Evolutionary conservation across 306 rosid genomes (phyloP), one percentile per base, ranked within the genome.

Genomic region (Acacia acuminata): DNA sequence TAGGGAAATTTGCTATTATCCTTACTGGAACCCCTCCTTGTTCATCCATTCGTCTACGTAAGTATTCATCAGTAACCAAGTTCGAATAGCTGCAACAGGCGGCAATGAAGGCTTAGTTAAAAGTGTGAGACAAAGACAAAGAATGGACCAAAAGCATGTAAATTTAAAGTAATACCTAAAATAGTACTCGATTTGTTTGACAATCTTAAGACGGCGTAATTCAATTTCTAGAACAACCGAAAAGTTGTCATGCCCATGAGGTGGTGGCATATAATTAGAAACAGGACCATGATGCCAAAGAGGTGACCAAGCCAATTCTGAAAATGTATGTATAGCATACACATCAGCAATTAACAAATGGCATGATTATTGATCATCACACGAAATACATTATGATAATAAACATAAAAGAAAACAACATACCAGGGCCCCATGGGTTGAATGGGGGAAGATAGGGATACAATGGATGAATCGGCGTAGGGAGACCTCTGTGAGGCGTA

Each of bases 21-120:
- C 77, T 84, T 82, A 94, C 80, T 38, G 86, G 90, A 90, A 96
- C 97, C 96, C 96, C 94, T 63, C 99, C 99, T 79, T 90, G 91
- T 74, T 87, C 92, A 85, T 96, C 96, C 99, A 94, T 94, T 75
- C 90, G 89, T 88, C 78, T 77, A 89, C 99, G 85, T 91, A 96
- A 89, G 90, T 67, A 96, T 75, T 77, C 85, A 82, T 96, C 99
- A 80, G 83, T 93, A 78, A 94, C 66, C 84, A 96, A 87, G 86
- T 96, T 96, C 43, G 88, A 92, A 85, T 76, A 73, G 80, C 98
- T 96, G 97, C 94, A 92, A 77, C 71, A 81, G 56, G 85, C 25
- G 79, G 84, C 84, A 38, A 38, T 5, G 42, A 44, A 47, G 15
- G 3, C 16, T 44, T 11, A 36, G 40, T 44, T 44, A 44, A 45